Conservation (phyloP, 805 yeast genomes). For the Blastobotrys terrestris region DNA sequence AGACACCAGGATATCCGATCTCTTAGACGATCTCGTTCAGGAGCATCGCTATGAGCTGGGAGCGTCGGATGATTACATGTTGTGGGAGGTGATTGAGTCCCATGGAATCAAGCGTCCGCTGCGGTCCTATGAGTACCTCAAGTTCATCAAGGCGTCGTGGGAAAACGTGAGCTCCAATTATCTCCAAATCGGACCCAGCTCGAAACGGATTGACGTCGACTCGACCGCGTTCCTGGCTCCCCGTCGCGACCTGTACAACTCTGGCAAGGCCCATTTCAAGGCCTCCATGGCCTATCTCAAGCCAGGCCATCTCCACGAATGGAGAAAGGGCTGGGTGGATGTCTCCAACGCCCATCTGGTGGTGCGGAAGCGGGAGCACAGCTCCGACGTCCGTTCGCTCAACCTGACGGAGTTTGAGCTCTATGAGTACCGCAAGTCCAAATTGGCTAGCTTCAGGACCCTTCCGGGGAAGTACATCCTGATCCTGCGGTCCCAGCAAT, state of each 20-base stretch:
- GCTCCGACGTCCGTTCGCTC: constrained; percentile 6
- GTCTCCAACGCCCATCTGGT: constrained; percentile 8
- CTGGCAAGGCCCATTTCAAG: constrained; percentile 10
- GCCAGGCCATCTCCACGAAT: constrained; percentile 11
- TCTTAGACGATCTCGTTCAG: constrained; percentile 18
- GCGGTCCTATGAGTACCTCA: constrained; percentile 21
- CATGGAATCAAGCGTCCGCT: constrained; percentile 23
- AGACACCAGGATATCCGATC: constrained; percentile 12
- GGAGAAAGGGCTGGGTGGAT: constrained; percentile 12
- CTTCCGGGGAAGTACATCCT: constrained; percentile 20
- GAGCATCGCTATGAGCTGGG: constrained; percentile 29
- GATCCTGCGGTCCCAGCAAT: constrained; percentile 22
- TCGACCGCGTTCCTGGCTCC: constrained; percentile 30
- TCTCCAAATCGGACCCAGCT: constrained; percentile 20
- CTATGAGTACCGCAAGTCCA: constrained; percentile 14
- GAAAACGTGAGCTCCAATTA: constrained; percentile 8
- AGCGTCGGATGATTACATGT: constrained; percentile 20
- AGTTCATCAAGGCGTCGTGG: constrained; percentile 3
- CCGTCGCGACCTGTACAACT: constrained; percentile 26
- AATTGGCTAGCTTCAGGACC: background rate
- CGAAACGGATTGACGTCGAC: constrained; percentile 19
- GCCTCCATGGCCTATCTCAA: constrained; percentile 4
- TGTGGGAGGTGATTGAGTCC: constrained; percentile 27
- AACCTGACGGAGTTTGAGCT: constrained; percentile 14
- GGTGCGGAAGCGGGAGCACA: constrained; percentile 7